phyloP scores from a whole-genome alignment of 2,329 filamentous ascomycete species.

The Colletotrichum limetticola region DNA sequence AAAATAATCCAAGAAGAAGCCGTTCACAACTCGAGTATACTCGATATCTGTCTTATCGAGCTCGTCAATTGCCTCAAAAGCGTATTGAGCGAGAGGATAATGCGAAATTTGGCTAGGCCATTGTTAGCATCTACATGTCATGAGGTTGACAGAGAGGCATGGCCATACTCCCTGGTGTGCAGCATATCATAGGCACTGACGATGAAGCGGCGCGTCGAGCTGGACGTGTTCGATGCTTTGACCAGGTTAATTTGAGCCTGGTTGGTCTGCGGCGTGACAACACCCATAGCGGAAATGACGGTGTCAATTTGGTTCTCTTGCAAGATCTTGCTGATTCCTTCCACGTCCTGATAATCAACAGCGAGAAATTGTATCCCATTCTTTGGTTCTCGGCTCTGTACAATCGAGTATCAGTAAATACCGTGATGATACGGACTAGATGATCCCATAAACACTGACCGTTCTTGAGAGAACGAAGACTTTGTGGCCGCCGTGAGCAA shows the following conservation, averaged over 20 bases:
- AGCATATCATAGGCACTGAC: constrained; percentile 52
- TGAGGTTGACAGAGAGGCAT: background rate
- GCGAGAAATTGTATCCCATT: constrained; percentile 32
- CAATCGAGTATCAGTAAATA: background rate
- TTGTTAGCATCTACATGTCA: background rate
- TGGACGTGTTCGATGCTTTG: constrained; percentile 52
- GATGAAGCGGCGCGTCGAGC: constrained; percentile 51
- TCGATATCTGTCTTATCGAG: constrained; percentile 25
- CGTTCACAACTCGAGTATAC: constrained; percentile 39
- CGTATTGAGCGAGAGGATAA: constrained; percentile 36
- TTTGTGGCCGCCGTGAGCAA: constrained; percentile 45
- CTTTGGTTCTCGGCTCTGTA: background rate
- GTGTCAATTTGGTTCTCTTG: constrained; percentile 52
- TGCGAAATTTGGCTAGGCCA: constrained; percentile 35
- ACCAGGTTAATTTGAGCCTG: constrained; percentile 53
- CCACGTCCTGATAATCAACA: constrained; percentile 43
- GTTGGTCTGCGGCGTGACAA: constrained; percentile 42
- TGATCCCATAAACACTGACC: constrained; percentile 36
- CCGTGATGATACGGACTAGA: too few species aligned
- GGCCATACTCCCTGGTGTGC: constrained; percentile 35
- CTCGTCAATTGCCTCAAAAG: constrained; percentile 38
- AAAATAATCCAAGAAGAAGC: constrained; percentile 44
- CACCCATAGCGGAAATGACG: constrained; percentile 50
- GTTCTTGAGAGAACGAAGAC: constrained; percentile 54
- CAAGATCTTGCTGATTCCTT: constrained; percentile 37